Conservation (phyloP, 148 eudicot species). For the Cornus kousa region DNA sequence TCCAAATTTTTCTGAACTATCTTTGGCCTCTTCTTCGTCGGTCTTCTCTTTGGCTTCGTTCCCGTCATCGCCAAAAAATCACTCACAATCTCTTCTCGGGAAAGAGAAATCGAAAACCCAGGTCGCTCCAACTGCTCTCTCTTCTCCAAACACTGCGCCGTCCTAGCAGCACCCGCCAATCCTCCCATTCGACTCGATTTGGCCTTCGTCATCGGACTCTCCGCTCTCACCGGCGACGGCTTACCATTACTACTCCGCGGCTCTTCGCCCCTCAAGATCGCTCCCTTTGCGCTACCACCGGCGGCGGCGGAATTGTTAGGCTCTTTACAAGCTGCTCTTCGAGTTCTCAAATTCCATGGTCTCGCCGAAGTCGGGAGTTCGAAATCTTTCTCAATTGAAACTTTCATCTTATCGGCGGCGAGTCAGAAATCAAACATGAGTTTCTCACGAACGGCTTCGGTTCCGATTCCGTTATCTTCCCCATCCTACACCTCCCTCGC, state of each 20-base stretch:
- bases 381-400: not conserved
- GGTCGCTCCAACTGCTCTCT: slow-evolving; percentile 16
- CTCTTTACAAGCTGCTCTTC: slow-evolving; percentile 29
- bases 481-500: too few species aligned
- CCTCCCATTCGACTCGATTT: slow-evolving; percentile 3
- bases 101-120: slow-evolving; percentile 27
- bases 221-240: not conserved
- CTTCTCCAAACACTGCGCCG: slow-evolving; percentile 10
- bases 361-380: not conserved
- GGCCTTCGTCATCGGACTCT: not conserved
- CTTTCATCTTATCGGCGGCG: slow-evolving; percentile 14
- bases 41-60: slow-evolving; percentile 28
- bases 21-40: slow-evolving; percentile 36
- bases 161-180: not conserved
- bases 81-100: slow-evolving; percentile 32
- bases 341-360: slow-evolving; percentile 31
- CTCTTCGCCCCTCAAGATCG: not conserved
- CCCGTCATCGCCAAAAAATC: slow-evolving; percentile 41
- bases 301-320: not conserved
- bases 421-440: slow-evolving; percentile 25
- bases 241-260: not conserved
- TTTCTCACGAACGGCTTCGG: slow-evolving; percentile 12
- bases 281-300: not conserved
- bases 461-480: slow-evolving; percentile 8
- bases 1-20: slow-evolving; percentile 35